These are phyloP conservation scores for Melastoma candidum DNA, from an alignment of 441 rosid genomes.

Conservation along the genomic window DNA sequence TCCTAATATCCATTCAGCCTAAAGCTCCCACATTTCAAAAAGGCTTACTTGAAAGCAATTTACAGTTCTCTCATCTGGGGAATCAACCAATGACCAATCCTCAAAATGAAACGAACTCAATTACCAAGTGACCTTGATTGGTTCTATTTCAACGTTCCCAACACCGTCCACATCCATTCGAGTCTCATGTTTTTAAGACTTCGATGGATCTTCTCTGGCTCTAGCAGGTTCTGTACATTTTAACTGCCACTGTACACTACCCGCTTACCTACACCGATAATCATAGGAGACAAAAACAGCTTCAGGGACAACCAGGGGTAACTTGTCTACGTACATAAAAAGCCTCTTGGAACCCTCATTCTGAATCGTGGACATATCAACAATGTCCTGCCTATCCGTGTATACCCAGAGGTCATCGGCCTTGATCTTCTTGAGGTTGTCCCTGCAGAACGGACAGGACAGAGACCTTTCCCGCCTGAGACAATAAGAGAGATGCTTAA, in stretches of 20 bases:
- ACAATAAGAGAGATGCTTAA: background rate
- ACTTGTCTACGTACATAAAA: constrained; percentile 11
- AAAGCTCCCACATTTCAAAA: no score
- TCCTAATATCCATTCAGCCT: no score
- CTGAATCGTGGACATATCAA: constrained; percentile 10
- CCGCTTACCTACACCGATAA: constrained; percentile 2
- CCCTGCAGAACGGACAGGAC: constrained; percentile 19
- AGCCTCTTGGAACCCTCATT: constrained; percentile 12
- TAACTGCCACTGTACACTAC: background rate
- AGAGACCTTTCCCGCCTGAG: constrained; percentile 6
- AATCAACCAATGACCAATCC: no score
- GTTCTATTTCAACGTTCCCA: no score
- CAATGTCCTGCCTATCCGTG: constrained; percentile 4
- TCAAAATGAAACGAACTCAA: no score
- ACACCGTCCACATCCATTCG: background rate
- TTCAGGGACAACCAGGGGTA: constrained; percentile 10
- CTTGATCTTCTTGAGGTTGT: constrained; percentile 8
- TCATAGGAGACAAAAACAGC: constrained; percentile 6
- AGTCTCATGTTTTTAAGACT: background rate
- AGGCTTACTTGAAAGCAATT: no score
- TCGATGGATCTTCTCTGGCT: background rate
- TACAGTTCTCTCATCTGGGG: no score
- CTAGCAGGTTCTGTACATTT: background rate
- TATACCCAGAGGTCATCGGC: constrained; percentile 12
- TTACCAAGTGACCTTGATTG: no score